phyloP scores from a whole-genome alignment of 2,329 filamentous ascomycete species.

The Fusarium citri region DNA sequence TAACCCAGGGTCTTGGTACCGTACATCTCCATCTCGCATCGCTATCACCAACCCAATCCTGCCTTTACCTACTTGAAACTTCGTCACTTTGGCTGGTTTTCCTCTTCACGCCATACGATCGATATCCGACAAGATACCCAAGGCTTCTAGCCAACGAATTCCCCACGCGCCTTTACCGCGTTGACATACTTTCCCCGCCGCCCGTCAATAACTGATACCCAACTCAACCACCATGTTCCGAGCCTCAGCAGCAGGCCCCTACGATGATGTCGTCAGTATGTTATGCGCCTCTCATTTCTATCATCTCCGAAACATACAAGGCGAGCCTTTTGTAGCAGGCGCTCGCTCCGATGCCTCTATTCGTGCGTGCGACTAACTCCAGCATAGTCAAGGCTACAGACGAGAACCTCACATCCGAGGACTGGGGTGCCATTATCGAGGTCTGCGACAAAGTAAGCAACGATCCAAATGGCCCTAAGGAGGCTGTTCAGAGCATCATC shows the following conservation, averaged over 20 bases:
- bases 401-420: conserved; percentile 92
- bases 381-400: conserved; percentile 81
- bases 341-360: background rate
- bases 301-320: background rate
- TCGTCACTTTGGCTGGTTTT: background rate
- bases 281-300: conserved; percentile 22
- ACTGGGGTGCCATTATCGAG: conserved; percentile 74
- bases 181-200: conserved; percentile 14
- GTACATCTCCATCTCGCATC: conserved; percentile 25
- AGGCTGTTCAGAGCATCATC: conserved; percentile 90
- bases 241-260: conserved; percentile 67
- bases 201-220: conserved; percentile 22
- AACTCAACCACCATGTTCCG: conserved; percentile 63
- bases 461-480: conserved; percentile 74
- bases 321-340: background rate
- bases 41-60: conserved; percentile 3
- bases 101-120: background rate
- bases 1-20: conserved; percentile 37
- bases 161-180: conserved; percentile 1
- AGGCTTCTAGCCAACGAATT: conserved; percentile 21
- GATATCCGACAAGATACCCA: conserved; percentile 18
- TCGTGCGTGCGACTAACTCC: conserved; percentile 30
- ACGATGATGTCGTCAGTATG: conserved; percentile 70
- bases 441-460: conserved; percentile 69
- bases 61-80: background rate